A percentile compares a stretch with the other conserved stretches of the same genome.
These are phyloP conservation scores for Meira miltonrushii DNA, from an alignment of 1,284 basidiomycete species.

Conservation along the genomic window DNA sequence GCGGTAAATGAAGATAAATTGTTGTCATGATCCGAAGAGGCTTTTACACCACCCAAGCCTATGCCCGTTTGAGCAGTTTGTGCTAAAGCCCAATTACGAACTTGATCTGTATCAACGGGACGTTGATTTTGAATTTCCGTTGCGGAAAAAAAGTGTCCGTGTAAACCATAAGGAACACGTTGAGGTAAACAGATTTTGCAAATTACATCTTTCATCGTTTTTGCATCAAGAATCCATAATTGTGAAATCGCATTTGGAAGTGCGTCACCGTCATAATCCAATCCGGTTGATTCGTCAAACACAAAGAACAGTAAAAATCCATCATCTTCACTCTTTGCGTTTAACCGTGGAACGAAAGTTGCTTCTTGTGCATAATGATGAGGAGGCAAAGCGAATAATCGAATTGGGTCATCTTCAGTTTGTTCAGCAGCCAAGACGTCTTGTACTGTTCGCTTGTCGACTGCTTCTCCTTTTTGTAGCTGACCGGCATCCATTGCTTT, in stretches of 20 bases:
- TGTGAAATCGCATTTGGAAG: constrained; percentile 51
- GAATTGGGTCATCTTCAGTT: constrained; percentile 25
- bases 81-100: constrained; percentile 9
- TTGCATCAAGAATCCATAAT: constrained; percentile 57
- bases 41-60: constrained; percentile 1
- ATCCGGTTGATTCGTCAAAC: constrained; percentile 55
- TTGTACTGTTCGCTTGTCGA: constrained; percentile 53
- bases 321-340: constrained; percentile 53
- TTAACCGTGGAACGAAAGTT: constrained; percentile 53
- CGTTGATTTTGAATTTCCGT: constrained; percentile 43
- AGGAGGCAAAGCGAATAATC: constrained; percentile 54
- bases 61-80: not conserved
- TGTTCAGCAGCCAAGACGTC: constrained; percentile 44
- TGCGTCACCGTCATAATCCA: constrained; percentile 49
- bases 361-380: constrained; percentile 56
- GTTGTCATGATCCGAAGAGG: not conserved
- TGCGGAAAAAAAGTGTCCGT: constrained; percentile 50
- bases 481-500: constrained; percentile 29
- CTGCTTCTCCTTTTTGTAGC: constrained; percentile 33
- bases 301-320: constrained; percentile 57
- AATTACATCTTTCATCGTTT: constrained; percentile 52
- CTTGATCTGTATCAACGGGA: constrained; percentile 13
- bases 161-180: constrained; percentile 53
- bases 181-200: constrained; percentile 56
- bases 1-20: not conserved